Base-by-base conservation (phyloP, 2,329 filamentous ascomycete genomes). In the Chaetothyriales sp. region DNA sequence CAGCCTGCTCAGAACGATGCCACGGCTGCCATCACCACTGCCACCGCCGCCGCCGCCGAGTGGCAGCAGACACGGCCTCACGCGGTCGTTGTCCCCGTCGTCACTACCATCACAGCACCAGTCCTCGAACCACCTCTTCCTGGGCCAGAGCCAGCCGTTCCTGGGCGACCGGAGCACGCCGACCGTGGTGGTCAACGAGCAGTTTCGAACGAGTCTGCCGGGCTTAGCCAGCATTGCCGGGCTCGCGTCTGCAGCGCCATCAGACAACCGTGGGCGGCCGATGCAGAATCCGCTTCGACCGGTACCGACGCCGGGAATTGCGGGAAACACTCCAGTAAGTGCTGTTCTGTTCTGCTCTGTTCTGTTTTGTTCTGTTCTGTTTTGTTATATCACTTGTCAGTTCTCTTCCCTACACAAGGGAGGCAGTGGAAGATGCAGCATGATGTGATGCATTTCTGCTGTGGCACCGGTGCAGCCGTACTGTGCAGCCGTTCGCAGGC, bases 221-320 rank as follows among this genome's bases (percentile, higher is more conserved):
- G 32, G 53, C 73, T 54, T 66, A 80, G 47, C 78, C 78, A 20
- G 76, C 75, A 20, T 65, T 82, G 49, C 77, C 77, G 48, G 72
- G 77, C 42, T 69, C 82, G 59, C 2, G 7, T 39, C 32, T 15
- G 32, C 32, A 39, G 15, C 32, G 32, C 10, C 32, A 15, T 10
- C 32, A 2, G 32, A 39, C 32, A 15, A 15, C 32, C 10, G 15
- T 3, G 32, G 9, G 3, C 32, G 32, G 12, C 10, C 32, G 10
- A 15, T 39, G 3, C 49, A 51, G 25, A 50, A 52, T 18, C 50
- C 48, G 32, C 54, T 60, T 49, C 52, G 49, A 28, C 52, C 58
- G 10, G 48, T 58, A 6, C 58, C 58, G 5, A 60, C 58, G 28
- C 58, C 58, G 22, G 57, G 58, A 49, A 60, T 60, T 42, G 55